Percentiles rank a stretch among this genome's conserved stretches.
Conservation (phyloP, 192 early-diverging fungal genomes). For the Mortierella claussenii region DNA sequence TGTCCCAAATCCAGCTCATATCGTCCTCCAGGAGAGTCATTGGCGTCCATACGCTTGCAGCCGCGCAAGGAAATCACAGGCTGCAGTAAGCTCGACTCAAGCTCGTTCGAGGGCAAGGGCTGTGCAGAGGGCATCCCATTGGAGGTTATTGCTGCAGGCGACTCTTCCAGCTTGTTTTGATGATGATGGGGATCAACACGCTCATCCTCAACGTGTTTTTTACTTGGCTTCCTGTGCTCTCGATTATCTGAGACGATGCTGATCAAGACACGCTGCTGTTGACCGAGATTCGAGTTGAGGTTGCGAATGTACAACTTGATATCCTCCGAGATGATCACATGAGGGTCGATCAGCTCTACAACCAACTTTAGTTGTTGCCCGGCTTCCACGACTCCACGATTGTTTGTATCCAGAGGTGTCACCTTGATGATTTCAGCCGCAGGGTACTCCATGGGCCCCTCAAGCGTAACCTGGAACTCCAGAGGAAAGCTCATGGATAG, state of each 20-base stretch:
- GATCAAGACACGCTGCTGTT: slow-evolving; percentile 69
- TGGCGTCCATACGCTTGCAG: slow-evolving; percentile 70
- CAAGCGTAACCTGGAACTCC: slow-evolving; percentile 74
- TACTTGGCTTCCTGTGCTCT: slow-evolving; percentile 40
- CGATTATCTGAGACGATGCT: slow-evolving; percentile 64
- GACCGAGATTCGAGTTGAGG: slow-evolving; percentile 67
- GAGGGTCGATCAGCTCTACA: slow-evolving; percentile 69
- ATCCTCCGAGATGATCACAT: slow-evolving; percentile 78
- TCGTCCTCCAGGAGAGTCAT: slow-evolving; percentile 65
- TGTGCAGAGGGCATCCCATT: neutral
- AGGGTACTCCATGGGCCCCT: slow-evolving; percentile 81
- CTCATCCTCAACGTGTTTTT: slow-evolving; percentile 44
- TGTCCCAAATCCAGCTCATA: slow-evolving; percentile 86
- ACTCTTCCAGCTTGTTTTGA: slow-evolving; percentile 40
- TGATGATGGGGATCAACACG: slow-evolving; percentile 44
- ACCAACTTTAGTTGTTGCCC: slow-evolving; percentile 65
- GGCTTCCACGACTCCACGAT: slow-evolving; percentile 67
- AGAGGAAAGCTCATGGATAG: slow-evolving; percentile 70
- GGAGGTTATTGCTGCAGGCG: neutral
- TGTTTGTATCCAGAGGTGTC: slow-evolving; percentile 65
- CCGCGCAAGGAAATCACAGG: slow-evolving; percentile 70
- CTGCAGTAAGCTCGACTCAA: slow-evolving; percentile 30
- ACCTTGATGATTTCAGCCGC: slow-evolving; percentile 71
- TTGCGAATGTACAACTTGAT: slow-evolving; percentile 81
- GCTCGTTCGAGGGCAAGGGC: neutral